These are phyloP conservation scores for Leptomonas pyrrhocoris DNA, from an alignment of 208 protist genomes.

Conservation along the genomic window DNA sequence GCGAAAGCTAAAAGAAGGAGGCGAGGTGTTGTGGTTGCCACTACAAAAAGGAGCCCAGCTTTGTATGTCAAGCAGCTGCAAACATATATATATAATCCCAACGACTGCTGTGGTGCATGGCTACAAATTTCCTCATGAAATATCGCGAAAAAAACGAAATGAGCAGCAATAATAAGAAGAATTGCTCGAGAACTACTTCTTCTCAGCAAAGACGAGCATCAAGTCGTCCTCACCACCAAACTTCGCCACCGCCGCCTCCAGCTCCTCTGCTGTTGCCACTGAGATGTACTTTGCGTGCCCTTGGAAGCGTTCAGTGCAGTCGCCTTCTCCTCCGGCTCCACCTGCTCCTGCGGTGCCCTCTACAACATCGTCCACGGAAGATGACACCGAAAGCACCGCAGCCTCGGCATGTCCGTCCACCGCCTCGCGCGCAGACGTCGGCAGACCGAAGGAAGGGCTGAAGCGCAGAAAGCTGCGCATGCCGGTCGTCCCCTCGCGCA, in stretches of 20 bases:
- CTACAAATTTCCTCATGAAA: too few species aligned
- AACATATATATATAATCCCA: too few species aligned
- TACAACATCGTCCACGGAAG: conserved; percentile 6
- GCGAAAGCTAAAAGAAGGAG: too few species aligned
- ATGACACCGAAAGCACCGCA: background rate
- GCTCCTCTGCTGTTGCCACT: conserved; percentile 14
- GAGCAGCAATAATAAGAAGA: background rate
- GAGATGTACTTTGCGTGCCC: conserved; percentile 18
- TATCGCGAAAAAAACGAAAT: background rate
- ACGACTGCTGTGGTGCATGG: too few species aligned
- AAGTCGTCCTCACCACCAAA: conserved; percentile 39
- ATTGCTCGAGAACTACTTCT: background rate
- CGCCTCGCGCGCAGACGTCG: background rate
- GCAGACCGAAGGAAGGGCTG: background rate
- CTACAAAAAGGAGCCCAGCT: too few species aligned
- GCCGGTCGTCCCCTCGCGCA: background rate
- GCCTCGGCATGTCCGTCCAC: background rate
- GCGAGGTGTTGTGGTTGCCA: too few species aligned
- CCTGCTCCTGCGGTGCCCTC: background rate
- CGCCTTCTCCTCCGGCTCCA: background rate
- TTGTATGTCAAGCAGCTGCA: too few species aligned
- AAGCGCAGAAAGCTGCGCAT: conserved; percentile 27
- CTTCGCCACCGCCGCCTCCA: conserved; percentile 34
- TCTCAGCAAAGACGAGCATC: conserved; percentile 33
- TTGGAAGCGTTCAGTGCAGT: conserved; percentile 6